Percentiles rank a stretch among this genome's conserved stretches.
Conservation (phyloP, 75 land plant species). For the Pseudotsuga menziesii region DNA sequence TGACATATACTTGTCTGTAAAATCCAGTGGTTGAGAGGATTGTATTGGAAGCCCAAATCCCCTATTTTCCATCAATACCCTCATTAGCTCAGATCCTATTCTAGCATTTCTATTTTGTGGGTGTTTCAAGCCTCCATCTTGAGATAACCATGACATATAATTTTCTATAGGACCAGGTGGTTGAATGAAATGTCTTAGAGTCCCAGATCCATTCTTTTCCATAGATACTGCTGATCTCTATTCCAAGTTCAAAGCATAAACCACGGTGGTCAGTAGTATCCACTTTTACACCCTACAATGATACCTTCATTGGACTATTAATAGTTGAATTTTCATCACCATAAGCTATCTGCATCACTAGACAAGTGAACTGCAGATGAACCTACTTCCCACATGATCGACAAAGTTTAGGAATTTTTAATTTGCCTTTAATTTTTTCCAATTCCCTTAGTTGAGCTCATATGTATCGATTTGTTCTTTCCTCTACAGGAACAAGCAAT, state of each 20-base stretch:
- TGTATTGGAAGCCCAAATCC: background rate
- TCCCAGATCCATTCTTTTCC: background rate
- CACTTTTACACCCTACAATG: background rate
- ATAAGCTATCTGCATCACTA: background rate
- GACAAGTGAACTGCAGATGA: slow-evolving; percentile 14
- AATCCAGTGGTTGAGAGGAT: background rate
- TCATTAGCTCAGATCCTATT: slow-evolving; percentile 6
- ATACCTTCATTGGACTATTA: too few species aligned
- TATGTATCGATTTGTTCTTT: slow-evolving; percentile 20
- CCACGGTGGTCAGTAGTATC: background rate
- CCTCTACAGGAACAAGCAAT: slow-evolving; percentile 34
- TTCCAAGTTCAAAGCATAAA: background rate
- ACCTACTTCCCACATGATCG: slow-evolving; percentile 13
- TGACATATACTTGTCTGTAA: background rate
- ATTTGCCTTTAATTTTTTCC: slow-evolving; percentile 24
- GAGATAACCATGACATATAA: background rate
- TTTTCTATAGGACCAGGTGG: background rate
- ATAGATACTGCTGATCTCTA: background rate
- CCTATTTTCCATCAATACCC: too few species aligned
- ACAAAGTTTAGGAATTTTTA: slow-evolving; percentile 9
- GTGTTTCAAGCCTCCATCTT: slow-evolving; percentile 1
- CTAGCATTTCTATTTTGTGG: background rate
- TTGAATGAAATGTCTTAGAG: background rate
- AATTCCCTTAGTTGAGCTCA: slow-evolving; percentile 26
- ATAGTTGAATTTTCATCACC: too few species aligned